Evolutionary conservation across 2,329 filamentous ascomycete species (phyloP), one percentile per base, ranked within the genome.

Genomic region (Raffaelea ambrosiae): DNA sequence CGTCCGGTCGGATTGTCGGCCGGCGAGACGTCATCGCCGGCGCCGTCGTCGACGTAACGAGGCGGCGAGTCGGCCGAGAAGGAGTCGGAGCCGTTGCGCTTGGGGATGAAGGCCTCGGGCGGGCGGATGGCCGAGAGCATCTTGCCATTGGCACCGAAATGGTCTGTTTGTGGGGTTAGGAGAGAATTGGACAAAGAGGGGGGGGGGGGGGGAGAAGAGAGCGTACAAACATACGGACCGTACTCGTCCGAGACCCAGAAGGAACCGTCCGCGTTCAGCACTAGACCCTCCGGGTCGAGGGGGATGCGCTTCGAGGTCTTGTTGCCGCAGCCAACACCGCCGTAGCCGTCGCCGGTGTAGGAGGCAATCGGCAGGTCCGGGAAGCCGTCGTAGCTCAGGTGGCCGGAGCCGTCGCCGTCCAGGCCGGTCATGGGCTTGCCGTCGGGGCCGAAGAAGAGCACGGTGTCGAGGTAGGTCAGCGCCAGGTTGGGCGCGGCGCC

Each of bases 231-330:
- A 55, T 81, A 86, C 0, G 81, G 81, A 0, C 82, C 83, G 58
- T 85, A 84, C 63, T 87, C 84, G 58, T 88, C 84, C 8, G 70
- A 75, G 36, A 86, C 68, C 81, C 81, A 88, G 64, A 85, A 86
- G 1, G 70, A 69, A 13, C 76, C 79, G 47, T 84, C 75, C 0
- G 47, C 42, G 43, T 73, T 73, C 7, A 88, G 68, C 1, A 79
- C 76, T 0, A 88, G 65, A 1, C 83, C 84, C 65, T 88, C 84
- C 0, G 76, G 65, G 57, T 88, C 84, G 3, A 88, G 58, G 0
- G 76, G 62, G 31, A 86, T 71, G 13, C 78, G 69, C 49, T 69
- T 71, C 0, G 72, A 59, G 1, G 16, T 19, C 22, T 4, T 5
- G 8, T 29, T 18, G 31, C 21, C 26, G 31, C 39, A 36, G 0